phyloP scores from a whole-genome alignment of 2,329 filamentous ascomycete species.

The Fusarium anthophilum region DNA sequence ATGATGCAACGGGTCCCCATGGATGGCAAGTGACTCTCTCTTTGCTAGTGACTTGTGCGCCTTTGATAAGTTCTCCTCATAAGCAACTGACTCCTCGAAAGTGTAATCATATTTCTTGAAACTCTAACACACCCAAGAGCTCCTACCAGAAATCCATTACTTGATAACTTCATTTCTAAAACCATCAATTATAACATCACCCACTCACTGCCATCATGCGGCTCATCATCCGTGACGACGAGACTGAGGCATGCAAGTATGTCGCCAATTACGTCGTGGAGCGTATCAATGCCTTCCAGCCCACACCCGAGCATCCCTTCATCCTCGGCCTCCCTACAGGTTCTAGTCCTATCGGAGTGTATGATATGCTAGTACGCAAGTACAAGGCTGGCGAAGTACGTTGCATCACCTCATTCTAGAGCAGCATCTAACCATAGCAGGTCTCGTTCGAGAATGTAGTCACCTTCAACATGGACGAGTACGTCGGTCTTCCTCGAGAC shows the following conservation, averaged over 20 bases:
- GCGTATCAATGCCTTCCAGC: conserved; percentile 80
- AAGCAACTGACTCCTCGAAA: conserved; percentile 26
- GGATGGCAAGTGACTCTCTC: conserved; percentile 15
- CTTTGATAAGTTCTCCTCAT: conserved; percentile 5
- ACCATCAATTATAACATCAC: conserved; percentile 12
- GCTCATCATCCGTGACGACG: conserved; percentile 82
- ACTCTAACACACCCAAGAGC: neutral
- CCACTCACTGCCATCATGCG: conserved; percentile 65
- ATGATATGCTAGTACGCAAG: conserved; percentile 76
- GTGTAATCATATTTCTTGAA: neutral
- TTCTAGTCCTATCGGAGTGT: conserved; percentile 81
- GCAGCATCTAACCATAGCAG: conserved; percentile 47
- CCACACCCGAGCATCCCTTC: conserved; percentile 77
- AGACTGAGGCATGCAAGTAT: conserved; percentile 74
- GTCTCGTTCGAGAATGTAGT: conserved; percentile 89
- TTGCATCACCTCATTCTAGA: conserved; percentile 14
- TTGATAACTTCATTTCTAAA: neutral
- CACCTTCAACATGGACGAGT: conserved; percentile 96
- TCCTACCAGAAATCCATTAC: neutral
- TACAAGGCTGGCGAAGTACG: conserved; percentile 71
- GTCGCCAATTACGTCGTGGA: conserved; percentile 86
- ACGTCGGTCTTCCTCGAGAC: conserved; percentile 83
- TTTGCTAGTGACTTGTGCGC: conserved; percentile 1
- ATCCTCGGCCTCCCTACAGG: conserved; percentile 86
- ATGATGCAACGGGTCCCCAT: conserved; percentile 28